These are phyloP conservation scores for Lithospermum erythrorhizon DNA, from an alignment of 257 asterid species.

Conservation along the genomic window DNA sequence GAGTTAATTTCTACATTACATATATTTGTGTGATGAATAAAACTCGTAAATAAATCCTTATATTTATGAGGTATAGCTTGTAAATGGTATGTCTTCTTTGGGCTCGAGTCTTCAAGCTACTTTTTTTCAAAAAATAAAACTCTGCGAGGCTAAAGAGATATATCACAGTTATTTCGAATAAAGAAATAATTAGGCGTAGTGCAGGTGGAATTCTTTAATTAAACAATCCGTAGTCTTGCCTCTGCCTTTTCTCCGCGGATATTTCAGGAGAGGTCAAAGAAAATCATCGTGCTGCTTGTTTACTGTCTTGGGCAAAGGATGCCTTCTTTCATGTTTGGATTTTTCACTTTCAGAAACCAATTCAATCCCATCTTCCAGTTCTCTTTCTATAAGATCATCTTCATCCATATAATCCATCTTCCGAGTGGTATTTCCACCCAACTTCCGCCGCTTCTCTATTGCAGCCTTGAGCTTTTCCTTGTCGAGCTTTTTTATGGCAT, in stretches of 20 bases:
- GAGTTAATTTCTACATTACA: too few relatives aligned
- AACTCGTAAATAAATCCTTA: too few relatives aligned
- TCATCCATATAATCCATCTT: slow-evolving; percentile 54
- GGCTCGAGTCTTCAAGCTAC: too few relatives aligned
- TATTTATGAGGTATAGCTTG: too few relatives aligned
- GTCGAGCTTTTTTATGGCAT: slow-evolving; percentile 40
- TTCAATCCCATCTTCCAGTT: slow-evolving; percentile 64
- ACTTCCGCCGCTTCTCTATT: slow-evolving; percentile 51
- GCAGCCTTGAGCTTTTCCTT: slow-evolving; percentile 74
- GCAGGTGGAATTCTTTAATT: too few relatives aligned
- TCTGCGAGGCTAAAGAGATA: too few relatives aligned
- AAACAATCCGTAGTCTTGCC: slow-evolving; percentile 21
- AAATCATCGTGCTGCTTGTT: slow-evolving; percentile 27
- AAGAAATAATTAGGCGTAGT: too few relatives aligned
- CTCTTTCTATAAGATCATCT: slow-evolving; percentile 59
- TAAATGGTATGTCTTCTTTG: too few relatives aligned
- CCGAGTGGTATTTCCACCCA: slow-evolving; percentile 49
- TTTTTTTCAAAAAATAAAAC: too few relatives aligned
- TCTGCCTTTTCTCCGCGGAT: slow-evolving; percentile 28
- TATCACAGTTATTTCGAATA: too few relatives aligned
- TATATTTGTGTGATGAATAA: too few relatives aligned
- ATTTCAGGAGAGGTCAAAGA: slow-evolving; percentile 40
- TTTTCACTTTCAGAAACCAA: slow-evolving; percentile 47
- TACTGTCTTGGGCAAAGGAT: slow-evolving; percentile 28
- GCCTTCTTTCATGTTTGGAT: slow-evolving; percentile 34